Percentiles rank a stretch among this genome's conserved stretches.
These are phyloP conservation scores for Gossypium bickii DNA, from an alignment of 345 rosid species.

Conservation along the genomic window DNA sequence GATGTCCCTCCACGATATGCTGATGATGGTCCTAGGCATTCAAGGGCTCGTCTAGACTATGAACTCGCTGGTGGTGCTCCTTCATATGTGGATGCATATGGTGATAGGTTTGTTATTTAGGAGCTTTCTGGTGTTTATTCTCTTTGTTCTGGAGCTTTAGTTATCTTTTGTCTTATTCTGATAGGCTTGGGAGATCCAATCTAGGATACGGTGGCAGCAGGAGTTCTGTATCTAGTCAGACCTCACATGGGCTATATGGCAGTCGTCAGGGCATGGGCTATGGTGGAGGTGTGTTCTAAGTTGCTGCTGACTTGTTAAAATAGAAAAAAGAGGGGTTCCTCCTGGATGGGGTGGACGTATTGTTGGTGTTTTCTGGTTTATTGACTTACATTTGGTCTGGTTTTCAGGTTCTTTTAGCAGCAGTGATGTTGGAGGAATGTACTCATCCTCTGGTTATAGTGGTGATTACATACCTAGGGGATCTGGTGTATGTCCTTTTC, in stretches of 20 bases:
- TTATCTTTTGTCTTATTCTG: conserved; percentile 26
- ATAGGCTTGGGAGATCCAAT: conserved; percentile 75
- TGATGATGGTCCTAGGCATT: conserved; percentile 60
- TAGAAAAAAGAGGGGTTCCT: background rate
- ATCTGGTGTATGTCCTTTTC: conserved; percentile 53
- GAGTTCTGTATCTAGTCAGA: conserved; percentile 68
- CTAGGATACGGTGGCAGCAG: conserved; percentile 83
- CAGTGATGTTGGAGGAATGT: conserved; percentile 69
- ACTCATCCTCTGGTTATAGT: conserved; percentile 70
- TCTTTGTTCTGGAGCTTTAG: background rate
- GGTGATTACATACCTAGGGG: conserved; percentile 68
- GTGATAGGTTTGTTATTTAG: conserved; percentile 58
- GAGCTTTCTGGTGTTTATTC: background rate
- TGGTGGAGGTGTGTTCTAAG: conserved; percentile 54
- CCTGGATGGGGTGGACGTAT: background rate
- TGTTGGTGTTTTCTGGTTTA: conserved; percentile 2
- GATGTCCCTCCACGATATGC: conserved; percentile 84
- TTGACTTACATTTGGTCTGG: conserved; percentile 6
- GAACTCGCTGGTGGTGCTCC: conserved; percentile 58
- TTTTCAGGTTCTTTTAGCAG: conserved; percentile 75
- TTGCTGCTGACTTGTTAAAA: conserved; percentile 2
- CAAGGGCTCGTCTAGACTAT: conserved; percentile 89
- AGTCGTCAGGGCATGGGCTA: conserved; percentile 80
- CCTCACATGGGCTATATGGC: conserved; percentile 71
- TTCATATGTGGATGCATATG: conserved; percentile 77